These are phyloP conservation scores for Hemileccinum rubropunctum DNA, from an alignment of 768 basidiomycete species.

Conservation along the genomic window DNA sequence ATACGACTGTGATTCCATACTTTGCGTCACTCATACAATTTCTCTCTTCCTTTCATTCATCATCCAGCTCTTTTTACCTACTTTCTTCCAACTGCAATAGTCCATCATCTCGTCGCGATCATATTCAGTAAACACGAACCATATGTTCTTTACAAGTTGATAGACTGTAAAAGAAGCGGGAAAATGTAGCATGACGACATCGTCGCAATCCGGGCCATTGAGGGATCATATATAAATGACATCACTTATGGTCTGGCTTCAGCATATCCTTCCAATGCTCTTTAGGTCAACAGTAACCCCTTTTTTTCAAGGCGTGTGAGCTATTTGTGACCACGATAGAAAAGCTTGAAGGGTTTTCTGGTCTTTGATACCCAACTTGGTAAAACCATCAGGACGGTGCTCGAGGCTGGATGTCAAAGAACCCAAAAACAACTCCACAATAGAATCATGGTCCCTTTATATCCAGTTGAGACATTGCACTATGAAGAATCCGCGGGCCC, in stretches of 20 bases:
- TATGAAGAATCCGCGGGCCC: too few relatives aligned
- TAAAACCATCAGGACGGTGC: slow-evolving; percentile 17
- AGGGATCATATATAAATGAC: neutral
- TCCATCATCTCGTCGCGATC: slow-evolving; percentile 22
- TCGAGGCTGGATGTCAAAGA: slow-evolving; percentile 23
- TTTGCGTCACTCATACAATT: slow-evolving; percentile 20
- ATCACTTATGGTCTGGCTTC: neutral
- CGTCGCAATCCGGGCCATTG: neutral
- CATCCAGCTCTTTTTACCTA: slow-evolving; percentile 14
- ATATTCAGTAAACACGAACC: slow-evolving; percentile 23
- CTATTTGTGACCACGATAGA: slow-evolving; percentile 19
- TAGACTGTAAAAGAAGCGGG: slow-evolving; percentile 2
- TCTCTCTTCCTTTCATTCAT: slow-evolving; percentile 15
- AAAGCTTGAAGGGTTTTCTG: slow-evolving; percentile 19
- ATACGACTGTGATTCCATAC: slow-evolving; percentile 20
- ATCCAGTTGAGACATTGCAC: neutral
- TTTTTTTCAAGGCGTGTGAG: slow-evolving; percentile 23
- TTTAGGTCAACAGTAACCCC: slow-evolving; percentile 12
- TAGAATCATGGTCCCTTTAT: neutral
- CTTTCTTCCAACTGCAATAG: slow-evolving; percentile 25
- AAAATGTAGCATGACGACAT: slow-evolving; percentile 1
- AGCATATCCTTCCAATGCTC: neutral
- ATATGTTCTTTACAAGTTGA: slow-evolving; percentile 5
- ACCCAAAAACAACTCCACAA: slow-evolving; percentile 16
- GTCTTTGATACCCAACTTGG: slow-evolving; percentile 22